These are phyloP conservation scores for Orbilia oligospora DNA, from an alignment of 2,329 filamentous ascomycete genomes.

Conservation along the genomic window DNA sequence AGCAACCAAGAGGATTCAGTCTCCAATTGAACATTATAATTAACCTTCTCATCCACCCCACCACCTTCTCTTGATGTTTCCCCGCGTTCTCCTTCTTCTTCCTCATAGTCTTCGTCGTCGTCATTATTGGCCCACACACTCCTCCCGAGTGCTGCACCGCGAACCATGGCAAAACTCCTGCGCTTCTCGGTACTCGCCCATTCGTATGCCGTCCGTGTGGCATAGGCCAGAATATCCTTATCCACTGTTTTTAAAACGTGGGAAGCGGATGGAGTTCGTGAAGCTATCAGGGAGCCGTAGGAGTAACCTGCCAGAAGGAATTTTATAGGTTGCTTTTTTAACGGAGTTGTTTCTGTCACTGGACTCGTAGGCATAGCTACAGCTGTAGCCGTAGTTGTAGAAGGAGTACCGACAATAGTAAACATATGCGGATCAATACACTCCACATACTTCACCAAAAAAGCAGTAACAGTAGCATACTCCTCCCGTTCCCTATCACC, in stretches of 20 bases:
- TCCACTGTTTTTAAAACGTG: slow-evolving; percentile 67
- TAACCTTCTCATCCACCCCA: slow-evolving; percentile 27
- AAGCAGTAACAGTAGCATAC: slow-evolving; percentile 85
- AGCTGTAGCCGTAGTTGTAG: not conserved
- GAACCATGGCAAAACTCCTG: slow-evolving; percentile 55
- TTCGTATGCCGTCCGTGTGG: slow-evolving; percentile 57
- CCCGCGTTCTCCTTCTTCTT: not conserved
- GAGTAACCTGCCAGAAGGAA: slow-evolving; percentile 85
- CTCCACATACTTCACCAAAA: slow-evolving; percentile 79
- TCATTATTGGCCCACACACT: slow-evolving; percentile 30
- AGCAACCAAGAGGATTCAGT: slow-evolving; percentile 45
- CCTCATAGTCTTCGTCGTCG: slow-evolving; percentile 19
- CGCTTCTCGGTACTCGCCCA: slow-evolving; percentile 55
- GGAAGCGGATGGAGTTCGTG: slow-evolving; percentile 75
- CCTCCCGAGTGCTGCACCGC: slow-evolving; percentile 39
- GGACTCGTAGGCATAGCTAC: not conserved
- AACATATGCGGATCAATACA: slow-evolving; percentile 52
- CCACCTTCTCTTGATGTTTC: not conserved
- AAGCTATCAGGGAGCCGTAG: slow-evolving; percentile 87
- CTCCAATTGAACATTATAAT: slow-evolving; percentile 41
- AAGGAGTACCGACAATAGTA: not conserved
- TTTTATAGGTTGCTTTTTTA: slow-evolving; percentile 44
- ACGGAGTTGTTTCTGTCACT: not conserved
- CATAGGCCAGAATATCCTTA: slow-evolving; percentile 65
- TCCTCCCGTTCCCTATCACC: slow-evolving; percentile 84